Evolutionary conservation across 2,329 filamentous ascomycete genomes (phyloP).

Genomic region (Monosporascus cannonballus): DNA sequence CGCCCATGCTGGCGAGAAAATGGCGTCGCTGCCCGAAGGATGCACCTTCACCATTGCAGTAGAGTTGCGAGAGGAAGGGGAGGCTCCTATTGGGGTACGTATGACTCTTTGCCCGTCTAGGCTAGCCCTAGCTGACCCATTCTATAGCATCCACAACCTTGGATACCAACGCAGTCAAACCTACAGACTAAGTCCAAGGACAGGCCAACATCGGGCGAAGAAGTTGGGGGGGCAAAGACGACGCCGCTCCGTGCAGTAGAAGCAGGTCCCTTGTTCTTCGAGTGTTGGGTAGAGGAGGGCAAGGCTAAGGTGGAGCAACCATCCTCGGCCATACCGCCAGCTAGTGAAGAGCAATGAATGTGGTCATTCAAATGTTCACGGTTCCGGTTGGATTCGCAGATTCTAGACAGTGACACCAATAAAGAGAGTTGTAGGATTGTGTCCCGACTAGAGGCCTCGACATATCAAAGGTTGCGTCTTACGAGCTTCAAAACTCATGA

Average conservation of each 20-base stretch:
- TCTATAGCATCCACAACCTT: slow-evolving; percentile 51
- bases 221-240: slow-evolving; percentile 35
- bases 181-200: slow-evolving; percentile 34
- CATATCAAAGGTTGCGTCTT: no score
- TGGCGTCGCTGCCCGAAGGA: slow-evolving; percentile 52
- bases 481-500: no score
- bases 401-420: no score
- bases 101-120: background rate
- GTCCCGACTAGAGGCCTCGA: no score
- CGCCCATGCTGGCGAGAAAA: slow-evolving; percentile 50
- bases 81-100: slow-evolving; percentile 53
- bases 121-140: slow-evolving; percentile 2
- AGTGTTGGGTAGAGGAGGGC: slow-evolving; percentile 60
- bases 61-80: slow-evolving; percentile 58
- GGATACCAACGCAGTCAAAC: slow-evolving; percentile 50
- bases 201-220: slow-evolving; percentile 23
- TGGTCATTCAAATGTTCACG: no score
- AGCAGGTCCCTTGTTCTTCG: slow-evolving; percentile 56
- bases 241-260: slow-evolving; percentile 47
- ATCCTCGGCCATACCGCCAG: slow-evolving; percentile 1
- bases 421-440: no score
- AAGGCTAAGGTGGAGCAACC: slow-evolving; percentile 30
- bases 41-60: slow-evolving; percentile 74
- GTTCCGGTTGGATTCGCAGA: no score
- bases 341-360: no score